These are phyloP conservation scores for Fusarium newnesense DNA, from an alignment of 2,329 filamentous ascomycete species.

Conservation along the genomic window DNA sequence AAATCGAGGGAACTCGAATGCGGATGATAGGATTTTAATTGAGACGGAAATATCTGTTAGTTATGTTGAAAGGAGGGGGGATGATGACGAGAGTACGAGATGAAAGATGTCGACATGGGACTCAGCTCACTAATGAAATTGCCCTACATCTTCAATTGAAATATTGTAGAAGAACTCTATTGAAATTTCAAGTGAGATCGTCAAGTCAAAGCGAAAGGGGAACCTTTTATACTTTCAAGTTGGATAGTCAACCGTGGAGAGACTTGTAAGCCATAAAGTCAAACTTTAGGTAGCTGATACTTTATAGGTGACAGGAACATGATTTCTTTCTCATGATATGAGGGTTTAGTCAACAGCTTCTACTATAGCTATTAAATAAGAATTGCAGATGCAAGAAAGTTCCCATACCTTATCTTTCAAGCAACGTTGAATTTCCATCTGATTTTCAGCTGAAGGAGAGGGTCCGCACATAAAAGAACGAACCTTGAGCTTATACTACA, in stretches of 20 bases:
- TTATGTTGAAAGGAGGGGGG: constrained; percentile 4
- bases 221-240: too few species aligned
- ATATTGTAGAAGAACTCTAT: rapidly evolving
- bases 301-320: not conserved
- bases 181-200: rapidly evolving
- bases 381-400: rapidly evolving
- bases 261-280: too few species aligned
- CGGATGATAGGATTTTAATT: not conserved
- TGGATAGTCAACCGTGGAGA: too few species aligned
- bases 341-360: too few species aligned
- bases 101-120: not conserved
- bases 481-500: not conserved
- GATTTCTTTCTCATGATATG: rapidly evolving
- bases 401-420: too few species aligned
- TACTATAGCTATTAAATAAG: not conserved
- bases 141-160: rapidly evolving
- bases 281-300: rapidly evolving
- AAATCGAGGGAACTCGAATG: not conserved
- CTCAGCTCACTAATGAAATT: rapidly evolving
- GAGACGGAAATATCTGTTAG: constrained; percentile 4
- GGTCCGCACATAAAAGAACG: not conserved
- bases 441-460: not conserved
- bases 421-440: rapidly evolving
- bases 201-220: too few species aligned
- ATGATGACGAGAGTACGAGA: not conserved